Evolutionary conservation across 2,329 filamentous ascomycete genomes (phyloP).

Genomic region (Aureobasidium leucospermi): DNA sequence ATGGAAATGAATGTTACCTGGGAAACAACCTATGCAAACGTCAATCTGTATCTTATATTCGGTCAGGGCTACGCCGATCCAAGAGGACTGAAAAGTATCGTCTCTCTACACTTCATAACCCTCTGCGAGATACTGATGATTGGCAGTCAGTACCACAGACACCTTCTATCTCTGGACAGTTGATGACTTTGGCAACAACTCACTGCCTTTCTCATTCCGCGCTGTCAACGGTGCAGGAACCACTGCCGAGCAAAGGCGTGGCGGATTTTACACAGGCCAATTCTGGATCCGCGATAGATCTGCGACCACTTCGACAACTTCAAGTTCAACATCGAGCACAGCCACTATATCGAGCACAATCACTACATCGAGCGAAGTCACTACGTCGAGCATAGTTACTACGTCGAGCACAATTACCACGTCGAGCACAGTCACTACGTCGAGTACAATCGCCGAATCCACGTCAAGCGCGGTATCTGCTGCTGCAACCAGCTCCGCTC

Average conservation of each 20-base stretch:
- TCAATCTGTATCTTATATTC: neutral
- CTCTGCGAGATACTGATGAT: neutral
- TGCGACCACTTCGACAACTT: neutral
- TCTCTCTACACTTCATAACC: no score
- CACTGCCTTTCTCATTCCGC: neutral
- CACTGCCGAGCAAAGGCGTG: neutral
- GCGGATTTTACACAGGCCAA: neutral
- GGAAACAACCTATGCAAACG: neutral
- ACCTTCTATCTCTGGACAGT: neutral
- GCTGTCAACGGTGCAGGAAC: neutral
- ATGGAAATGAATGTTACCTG: neutral
- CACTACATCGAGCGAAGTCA: neutral
- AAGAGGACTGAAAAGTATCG: neutral
- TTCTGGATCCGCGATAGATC: neutral
- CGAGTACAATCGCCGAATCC: no score
- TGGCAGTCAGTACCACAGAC: neutral
- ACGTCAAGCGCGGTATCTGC: neutral
- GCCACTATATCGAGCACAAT: neutral
- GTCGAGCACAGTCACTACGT: no score
- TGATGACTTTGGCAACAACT: neutral
- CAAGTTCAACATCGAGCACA: neutral
- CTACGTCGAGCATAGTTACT: no score
- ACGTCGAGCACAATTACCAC: neutral
- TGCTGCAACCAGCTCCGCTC: neutral
- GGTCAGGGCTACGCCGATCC: neutral